Evolutionary conservation across 2,329 filamentous ascomycete species (phyloP).

Genomic region (Dactylellina sp.): DNA sequence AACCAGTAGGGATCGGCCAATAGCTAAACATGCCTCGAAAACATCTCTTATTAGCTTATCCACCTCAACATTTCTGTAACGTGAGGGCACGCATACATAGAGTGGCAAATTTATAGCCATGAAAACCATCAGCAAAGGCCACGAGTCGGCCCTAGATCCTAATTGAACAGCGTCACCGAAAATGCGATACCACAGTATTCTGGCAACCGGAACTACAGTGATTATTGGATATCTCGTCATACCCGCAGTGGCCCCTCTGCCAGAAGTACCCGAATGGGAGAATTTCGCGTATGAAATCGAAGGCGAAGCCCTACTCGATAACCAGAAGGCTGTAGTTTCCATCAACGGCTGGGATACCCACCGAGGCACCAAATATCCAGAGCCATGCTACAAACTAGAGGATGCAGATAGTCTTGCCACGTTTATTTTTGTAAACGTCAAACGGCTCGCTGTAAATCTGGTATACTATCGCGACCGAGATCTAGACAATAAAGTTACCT

Average conservation of each 20-base stretch:
- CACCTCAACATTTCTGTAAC: background rate
- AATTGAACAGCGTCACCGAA: background rate
- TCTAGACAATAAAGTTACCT: slow-evolving; percentile 8
- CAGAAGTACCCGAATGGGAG: slow-evolving; percentile 22
- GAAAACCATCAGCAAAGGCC: no score
- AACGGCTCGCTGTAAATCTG: slow-evolving; percentile 16
- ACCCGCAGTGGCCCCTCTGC: slow-evolving; percentile 2
- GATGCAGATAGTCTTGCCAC: background rate
- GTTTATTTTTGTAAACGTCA: slow-evolving; percentile 17
- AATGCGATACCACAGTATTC: slow-evolving; percentile 5
- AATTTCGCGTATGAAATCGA: slow-evolving; percentile 31
- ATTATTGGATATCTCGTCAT: background rate
- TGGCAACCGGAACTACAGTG: background rate
- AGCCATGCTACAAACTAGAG: slow-evolving; percentile 27
- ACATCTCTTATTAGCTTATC: no score
- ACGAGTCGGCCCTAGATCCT: no score
- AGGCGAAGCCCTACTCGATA: slow-evolving; percentile 29
- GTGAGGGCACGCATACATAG: background rate
- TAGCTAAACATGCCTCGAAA: no score
- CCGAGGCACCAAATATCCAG: slow-evolving; percentile 11
- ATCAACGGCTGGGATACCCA: slow-evolving; percentile 24
- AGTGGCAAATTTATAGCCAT: background rate
- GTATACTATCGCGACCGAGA: slow-evolving; percentile 9
- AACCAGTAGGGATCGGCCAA: no score
- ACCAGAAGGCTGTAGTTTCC: slow-evolving; percentile 11